Evolutionary conservation across 1,139 yeast species (phyloP).

Genomic region (Kodamaea suecica): DNA sequence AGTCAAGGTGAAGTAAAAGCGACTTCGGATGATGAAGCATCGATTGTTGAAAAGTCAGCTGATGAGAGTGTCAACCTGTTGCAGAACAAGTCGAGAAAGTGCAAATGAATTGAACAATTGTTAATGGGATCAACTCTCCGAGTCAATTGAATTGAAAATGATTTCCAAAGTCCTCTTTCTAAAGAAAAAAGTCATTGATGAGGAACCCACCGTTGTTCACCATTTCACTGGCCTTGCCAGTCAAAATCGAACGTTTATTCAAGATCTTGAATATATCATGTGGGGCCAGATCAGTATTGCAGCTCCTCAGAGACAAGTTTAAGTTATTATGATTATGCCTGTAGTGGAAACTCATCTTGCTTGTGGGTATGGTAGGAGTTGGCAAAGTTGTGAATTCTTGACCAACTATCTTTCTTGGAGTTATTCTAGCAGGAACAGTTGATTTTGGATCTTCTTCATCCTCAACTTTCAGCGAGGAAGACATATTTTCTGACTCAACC

Average conservation of each 20-base stretch:
- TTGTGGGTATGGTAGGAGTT: conserved; percentile 6
- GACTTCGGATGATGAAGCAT: no score
- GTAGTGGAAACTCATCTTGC: conserved; percentile 43
- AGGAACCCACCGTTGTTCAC: conserved; percentile 49
- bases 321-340: conserved; percentile 43
- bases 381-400: conserved; percentile 11
- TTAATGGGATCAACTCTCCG: no score
- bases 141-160: background rate
- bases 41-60: no score
- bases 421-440: conserved; percentile 9
- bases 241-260: conserved; percentile 44
- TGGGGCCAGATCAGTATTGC: conserved; percentile 11
- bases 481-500: conserved; percentile 3
- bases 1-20: no score
- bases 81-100: background rate
- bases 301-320: conserved; percentile 25
- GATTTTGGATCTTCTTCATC: conserved; percentile 12
- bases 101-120: no score
- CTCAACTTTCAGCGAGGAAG: conserved; percentile 8
- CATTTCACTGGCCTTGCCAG: conserved; percentile 56
- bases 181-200: conserved; percentile 48
- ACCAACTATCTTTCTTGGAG: conserved; percentile 2
- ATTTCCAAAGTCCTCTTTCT: conserved; percentile 2
- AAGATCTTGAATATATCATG: conserved; percentile 33
- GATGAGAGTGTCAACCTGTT: no score